Evolutionary conservation across 78 protist species (phyloP), one percentile per base, ranked within the genome.

Genomic region (Pelomyxa schiedti): DNA sequence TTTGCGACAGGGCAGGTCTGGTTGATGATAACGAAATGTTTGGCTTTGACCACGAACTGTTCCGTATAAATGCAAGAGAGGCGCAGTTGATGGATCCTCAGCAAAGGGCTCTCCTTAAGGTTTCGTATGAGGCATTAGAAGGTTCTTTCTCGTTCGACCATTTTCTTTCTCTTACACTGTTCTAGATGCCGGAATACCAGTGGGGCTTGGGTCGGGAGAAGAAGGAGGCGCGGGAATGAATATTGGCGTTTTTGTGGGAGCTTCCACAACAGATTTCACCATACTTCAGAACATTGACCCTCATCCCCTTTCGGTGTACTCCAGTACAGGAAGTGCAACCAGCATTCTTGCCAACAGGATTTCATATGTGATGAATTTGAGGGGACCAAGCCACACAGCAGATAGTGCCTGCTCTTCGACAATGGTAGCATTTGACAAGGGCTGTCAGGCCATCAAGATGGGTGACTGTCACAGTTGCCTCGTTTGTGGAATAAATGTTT

Each of bases 341-440:
- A 32, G 83, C 26, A 66, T 91, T 16, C 68, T 74, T 26, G 4
- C 91, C 1, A 86, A 86, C 77, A 72, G 96, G 4, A 16, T 92
- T 0, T 79, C 95, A 16, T 92, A 78, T 39, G 39, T 65, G 4
- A 70, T 84, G 42, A 88, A 87, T 43, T 77, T 90, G 8, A 24
- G 47, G 29, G 96, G 96, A 8, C 94, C 94, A 1, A 69, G 86
- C 0, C 4, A 90, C 29, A 30, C 88, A 0, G 29, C 89, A 9
- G 96, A 93, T 68, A 89, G 94, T 9, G 96, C 96, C 8, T 92
- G 96, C 80, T 80, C 92, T 24, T 42, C 81, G 2, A 77, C 95
- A 24, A 78, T 93, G 40, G 83, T 87, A 32, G 87, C 95, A 24
- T 35, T 86, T 6, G 30, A 77, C 38, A 26, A 75, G 28, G 96